phyloP scores from a whole-genome alignment of 768 basidiomycete genomes.

The Serendipita sp. region DNA sequence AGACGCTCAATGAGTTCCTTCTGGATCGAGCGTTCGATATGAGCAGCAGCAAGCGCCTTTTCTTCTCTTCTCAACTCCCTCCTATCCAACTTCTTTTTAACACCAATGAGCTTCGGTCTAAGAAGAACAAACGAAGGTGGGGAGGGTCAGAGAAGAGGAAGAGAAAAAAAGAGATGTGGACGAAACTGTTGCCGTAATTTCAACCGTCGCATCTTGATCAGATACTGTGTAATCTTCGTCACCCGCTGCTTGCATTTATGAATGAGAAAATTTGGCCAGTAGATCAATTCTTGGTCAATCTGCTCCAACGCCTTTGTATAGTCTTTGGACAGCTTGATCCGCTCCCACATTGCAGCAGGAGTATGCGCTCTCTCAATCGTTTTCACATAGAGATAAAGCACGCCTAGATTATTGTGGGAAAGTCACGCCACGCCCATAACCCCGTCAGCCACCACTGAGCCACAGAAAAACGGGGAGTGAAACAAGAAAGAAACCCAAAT shows the following conservation, averaged over 20 bases:
- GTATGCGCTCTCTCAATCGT: slow-evolving; percentile 95
- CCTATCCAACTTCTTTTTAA: slow-evolving; percentile 94
- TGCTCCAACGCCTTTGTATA: slow-evolving; percentile 93
- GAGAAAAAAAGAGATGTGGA: not conserved
- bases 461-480: no score
- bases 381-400: slow-evolving; percentile 88
- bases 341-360: slow-evolving; percentile 97
- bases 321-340: slow-evolving; percentile 80
- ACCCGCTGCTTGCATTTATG: slow-evolving; percentile 99
- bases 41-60: slow-evolving; percentile 91
- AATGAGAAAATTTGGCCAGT: slow-evolving; percentile 95
- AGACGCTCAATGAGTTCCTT: slow-evolving; percentile 92
- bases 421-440: not conserved
- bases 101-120: slow-evolving; percentile 83
- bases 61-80: slow-evolving; percentile 85
- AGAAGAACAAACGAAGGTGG: no score
- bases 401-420: slow-evolving; percentile 35
- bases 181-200: slow-evolving; percentile 82
- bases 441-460: not conserved
- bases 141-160: no score
- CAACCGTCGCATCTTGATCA: slow-evolving; percentile 93
- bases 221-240: slow-evolving; percentile 97
- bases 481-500: no score
- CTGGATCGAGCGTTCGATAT: slow-evolving; percentile 87
- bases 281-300: slow-evolving; percentile 92